Base-by-base conservation (phyloP, 805 yeast species). In the Candida easanensis region DNA sequence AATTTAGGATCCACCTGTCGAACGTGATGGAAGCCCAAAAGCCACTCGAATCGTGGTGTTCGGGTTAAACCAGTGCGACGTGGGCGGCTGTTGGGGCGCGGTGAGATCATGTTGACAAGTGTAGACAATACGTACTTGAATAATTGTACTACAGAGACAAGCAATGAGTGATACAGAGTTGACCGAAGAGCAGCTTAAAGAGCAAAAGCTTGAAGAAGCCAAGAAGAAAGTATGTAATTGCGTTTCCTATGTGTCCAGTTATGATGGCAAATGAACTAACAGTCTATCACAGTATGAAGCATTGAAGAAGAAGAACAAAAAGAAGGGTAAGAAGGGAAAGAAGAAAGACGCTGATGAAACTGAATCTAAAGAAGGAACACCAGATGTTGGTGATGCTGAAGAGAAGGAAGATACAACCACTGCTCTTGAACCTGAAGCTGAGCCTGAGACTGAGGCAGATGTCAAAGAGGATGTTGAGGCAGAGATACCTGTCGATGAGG, bases 181-280 rank as follows among this genome's bases (percentile, higher is more conserved):
- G 28, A 61, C 60, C 13, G 67, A 60, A 21, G 70, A 65, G 16
- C 62, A 57, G 35, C 54, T 58, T 18, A 74, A 80, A 49, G 79
- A 76, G 38, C 85, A 80, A 57, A 77, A 80, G 60, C 68, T 86
- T 38, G 88, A 82, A 50, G 84, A 83, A 2, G 93, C 91, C 5
- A 75, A 84, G 55, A 83, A 81, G 66, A 76, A 81, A 50, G 79
- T 76, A n/a, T n/a, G n/a, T n/a, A n/a, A n/a, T n/a, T n/a, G 33
- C 9, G 70, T 61, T 5, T 19, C n/a, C 26, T 10, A 9, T 4
- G 9, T 15, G 5, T 4, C 25, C 35, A 20, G 18, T 8, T 4
- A 11, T 15, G 20, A 6, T 15, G 16, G 10, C 23, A 18, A 19
- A 6, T 11, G 14, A 10, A 25, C 25, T 27, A 30, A 10, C 37